phyloP scores from a whole-genome alignment of 495 filamentous ascomycete genomes.

The Talaromyces adpressus region DNA sequence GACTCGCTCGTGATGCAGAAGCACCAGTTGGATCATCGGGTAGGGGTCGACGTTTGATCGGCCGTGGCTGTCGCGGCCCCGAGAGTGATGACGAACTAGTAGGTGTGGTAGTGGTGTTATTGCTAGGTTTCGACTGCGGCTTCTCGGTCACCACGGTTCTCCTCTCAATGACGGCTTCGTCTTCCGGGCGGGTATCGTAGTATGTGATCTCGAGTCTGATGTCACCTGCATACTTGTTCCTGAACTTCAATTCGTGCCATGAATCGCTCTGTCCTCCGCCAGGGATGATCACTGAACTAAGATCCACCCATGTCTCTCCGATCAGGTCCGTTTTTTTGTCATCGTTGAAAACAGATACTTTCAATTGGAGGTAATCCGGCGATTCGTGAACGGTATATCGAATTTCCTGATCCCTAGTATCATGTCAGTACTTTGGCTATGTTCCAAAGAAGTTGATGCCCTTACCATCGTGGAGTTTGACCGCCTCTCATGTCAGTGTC shows the following conservation, averaged over 20 bases:
- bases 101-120: not conserved
- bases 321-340: conserved; percentile 95
- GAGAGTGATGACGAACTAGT: conserved; percentile 29
- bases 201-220: conserved; percentile 93
- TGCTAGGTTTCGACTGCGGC: conserved; percentile 19
- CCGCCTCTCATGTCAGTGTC: conserved; percentile 90
- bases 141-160: conserved; percentile 38
- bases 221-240: conserved; percentile 90
- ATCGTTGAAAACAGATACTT: conserved; percentile 94
- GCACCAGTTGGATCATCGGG: conserved; percentile 60
- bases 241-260: conserved; percentile 83
- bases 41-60: conserved; percentile 71
- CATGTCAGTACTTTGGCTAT: conserved; percentile 1
- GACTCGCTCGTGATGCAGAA: conserved; percentile 16
- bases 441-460: conserved; percentile 3
- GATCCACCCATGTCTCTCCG: conserved; percentile 81
- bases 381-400: conserved; percentile 95
- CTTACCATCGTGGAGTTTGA: conserved; percentile 92
- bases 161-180: conserved; percentile 53
- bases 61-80: conserved; percentile 53
- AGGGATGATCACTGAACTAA: conserved; percentile 71
- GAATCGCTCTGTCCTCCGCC: conserved; percentile 89
- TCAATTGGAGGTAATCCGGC: conserved; percentile 87
- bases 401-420: conserved; percentile 86
- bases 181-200: conserved; percentile 82